These are phyloP conservation scores for Phytophthora nicotianae DNA, from an alignment of 352 stramenopile genomes.

Conservation along the genomic window DNA sequence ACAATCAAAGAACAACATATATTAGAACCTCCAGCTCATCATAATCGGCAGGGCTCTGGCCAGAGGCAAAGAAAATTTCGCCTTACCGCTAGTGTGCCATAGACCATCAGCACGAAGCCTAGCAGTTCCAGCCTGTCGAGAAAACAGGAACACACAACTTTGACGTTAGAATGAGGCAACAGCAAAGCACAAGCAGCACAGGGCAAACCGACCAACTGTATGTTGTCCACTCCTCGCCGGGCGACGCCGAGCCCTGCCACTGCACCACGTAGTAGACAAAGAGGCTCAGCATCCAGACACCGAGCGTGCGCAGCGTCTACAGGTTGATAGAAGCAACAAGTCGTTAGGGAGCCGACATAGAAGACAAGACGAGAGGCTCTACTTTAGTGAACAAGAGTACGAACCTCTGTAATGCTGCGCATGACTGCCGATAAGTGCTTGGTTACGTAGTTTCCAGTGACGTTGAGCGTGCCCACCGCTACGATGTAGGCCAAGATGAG, in stretches of 20 bases:
- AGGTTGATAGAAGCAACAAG: conserved; percentile 15
- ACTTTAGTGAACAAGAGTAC: conserved; percentile 17
- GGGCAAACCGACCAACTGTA: conserved; percentile 63
- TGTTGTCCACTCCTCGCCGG: conserved; percentile 72
- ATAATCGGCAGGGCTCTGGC: neutral
- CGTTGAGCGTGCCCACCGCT: conserved; percentile 80
- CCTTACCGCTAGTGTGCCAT: conserved; percentile 76
- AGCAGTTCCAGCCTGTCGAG: conserved; percentile 67
- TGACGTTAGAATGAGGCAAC: conserved; percentile 7
- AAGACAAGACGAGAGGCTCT: conserved; percentile 8
- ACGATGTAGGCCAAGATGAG: conserved; percentile 72
- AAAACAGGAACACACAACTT: neutral
- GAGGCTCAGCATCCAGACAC: conserved; percentile 76
- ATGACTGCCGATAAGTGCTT: conserved; percentile 87
- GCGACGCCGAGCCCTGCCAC: conserved; percentile 62
- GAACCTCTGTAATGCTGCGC: conserved; percentile 82
- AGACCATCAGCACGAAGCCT: conserved; percentile 82
- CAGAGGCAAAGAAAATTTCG: neutral
- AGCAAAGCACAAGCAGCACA: neutral
- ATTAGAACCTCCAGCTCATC: conserved; percentile 14
- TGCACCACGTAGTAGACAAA: conserved; percentile 83
- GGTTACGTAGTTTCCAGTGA: conserved; percentile 85
- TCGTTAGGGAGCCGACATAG: conserved; percentile 10
- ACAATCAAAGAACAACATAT: conserved; percentile 1
- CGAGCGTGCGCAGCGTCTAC: conserved; percentile 79